phyloP scores from a whole-genome alignment of 345 rosid genomes.

The Populus davidiana region DNA sequence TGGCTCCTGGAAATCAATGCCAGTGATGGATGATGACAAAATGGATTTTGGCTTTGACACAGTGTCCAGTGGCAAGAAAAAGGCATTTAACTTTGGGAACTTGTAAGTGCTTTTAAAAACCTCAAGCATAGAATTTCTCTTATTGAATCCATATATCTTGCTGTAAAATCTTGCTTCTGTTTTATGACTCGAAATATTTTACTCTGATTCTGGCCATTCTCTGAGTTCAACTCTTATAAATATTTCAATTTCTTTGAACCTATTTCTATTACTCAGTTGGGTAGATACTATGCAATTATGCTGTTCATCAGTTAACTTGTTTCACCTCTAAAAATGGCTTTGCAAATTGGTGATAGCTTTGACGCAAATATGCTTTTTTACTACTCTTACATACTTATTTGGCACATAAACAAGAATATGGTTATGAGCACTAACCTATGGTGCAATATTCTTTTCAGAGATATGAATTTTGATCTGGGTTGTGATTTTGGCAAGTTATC shows the following conservation, averaged over 20 bases:
- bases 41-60: slow-evolving; percentile 68
- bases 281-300: background rate
- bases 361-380: background rate
- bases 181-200: background rate
- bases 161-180: background rate
- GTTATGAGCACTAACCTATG: background rate
- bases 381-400: background rate
- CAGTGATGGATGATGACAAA: slow-evolving; percentile 52
- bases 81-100: slow-evolving; percentile 60
- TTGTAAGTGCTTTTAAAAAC: slow-evolving; percentile 52
- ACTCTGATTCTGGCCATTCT: too few species aligned
- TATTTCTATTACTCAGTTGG: too few species aligned
- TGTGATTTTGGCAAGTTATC: slow-evolving; percentile 69
- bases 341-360: background rate
- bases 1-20: slow-evolving; percentile 65
- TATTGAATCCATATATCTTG: background rate
- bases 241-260: background rate
- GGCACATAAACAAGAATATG: background rate
- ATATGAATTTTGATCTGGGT: slow-evolving; percentile 73
- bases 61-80: slow-evolving; percentile 52
- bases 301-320: background rate
- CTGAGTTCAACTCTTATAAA: too few species aligned
- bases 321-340: background rate
- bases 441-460: slow-evolving; percentile 41
- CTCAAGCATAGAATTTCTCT: slow-evolving; percentile 5